Base-by-base conservation (phyloP, 345 rosid genomes). In the Trapa bicornis region DNA sequence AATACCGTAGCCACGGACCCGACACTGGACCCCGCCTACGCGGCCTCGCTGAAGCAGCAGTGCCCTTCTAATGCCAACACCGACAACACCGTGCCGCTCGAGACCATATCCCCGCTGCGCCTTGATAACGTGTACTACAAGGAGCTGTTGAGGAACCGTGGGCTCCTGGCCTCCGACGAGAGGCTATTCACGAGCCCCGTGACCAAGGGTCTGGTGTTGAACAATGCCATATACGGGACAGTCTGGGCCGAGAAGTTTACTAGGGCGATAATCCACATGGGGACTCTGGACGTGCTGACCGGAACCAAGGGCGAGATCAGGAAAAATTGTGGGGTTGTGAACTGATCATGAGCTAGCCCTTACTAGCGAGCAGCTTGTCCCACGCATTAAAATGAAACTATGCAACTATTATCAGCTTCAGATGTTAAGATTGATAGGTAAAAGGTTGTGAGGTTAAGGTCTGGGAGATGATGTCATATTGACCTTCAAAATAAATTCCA, bases 121-220 rank as follows among this genome's bases (percentile, higher is more conserved):
- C 62, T 77, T 9, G 86, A 84, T 65, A 82, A 74, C 69, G 71
- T 35, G 72, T 84, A 77, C 75, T 82, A 79, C 68, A 3, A 32
- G 5, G 79, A 74, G 1, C 52, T 82, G 68, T 68, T 1, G 65
- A 60, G 22, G 1, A 35, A 52, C 12, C 73, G 80, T 0, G 86
- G 84, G 13, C 12, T 85, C 33, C 65, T 85, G 64, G 70, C 76
- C n/a, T 78, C 86, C 0, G 83, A 85, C 41, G 78, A 82, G 68
- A 72, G 79, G 1, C 53, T 84, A 71, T 64, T 71, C 70, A 60
- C 67, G 5, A 80, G 75, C 47, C 47, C 69, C 0, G 11, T 29
- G 8, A 82, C 89, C 0, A 22, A 72, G 16, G 38, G 41, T 10
- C 66, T 71, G 61, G 83, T 79, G 50, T 2, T 37, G 61, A 13